These are phyloP conservation scores for Aspergillus panamensis DNA, from an alignment of 495 filamentous ascomycete species.

Conservation along the genomic window DNA sequence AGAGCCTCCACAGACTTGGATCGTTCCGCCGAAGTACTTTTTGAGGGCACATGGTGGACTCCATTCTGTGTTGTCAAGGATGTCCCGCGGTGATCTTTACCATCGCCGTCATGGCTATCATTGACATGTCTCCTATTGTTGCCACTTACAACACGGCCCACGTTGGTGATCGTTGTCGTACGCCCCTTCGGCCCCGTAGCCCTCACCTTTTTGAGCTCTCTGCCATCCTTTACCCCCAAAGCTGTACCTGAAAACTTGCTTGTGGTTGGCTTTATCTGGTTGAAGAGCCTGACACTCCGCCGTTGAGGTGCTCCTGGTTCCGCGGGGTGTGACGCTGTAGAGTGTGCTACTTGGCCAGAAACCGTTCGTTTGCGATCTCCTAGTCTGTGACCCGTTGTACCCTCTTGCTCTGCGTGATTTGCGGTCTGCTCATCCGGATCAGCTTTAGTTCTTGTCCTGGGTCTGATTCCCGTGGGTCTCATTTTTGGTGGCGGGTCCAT, in stretches of 20 bases:
- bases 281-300: constrained; percentile 75
- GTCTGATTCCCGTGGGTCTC: constrained; percentile 51
- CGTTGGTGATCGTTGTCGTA: constrained; percentile 53
- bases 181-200: constrained; percentile 59
- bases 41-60: constrained; percentile 28
- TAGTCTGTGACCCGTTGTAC: constrained; percentile 31
- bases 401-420: constrained; percentile 33
- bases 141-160: constrained; percentile 83
- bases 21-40: constrained; percentile 31
- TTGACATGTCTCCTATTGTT: constrained; percentile 58
- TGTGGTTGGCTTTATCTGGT: constrained; percentile 61
- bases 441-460: constrained; percentile 46
- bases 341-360: constrained; percentile 72
- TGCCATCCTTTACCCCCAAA: constrained; percentile 53
- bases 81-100: constrained; percentile 46
- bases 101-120: constrained; percentile 65
- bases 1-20: constrained; percentile 72
- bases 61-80: constrained; percentile 23
- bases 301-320: constrained; percentile 71
- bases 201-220: constrained; percentile 76
- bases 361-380: constrained; percentile 78
- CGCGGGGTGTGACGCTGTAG: constrained; percentile 44
- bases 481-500: constrained; percentile 64
- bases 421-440: constrained; percentile 48
- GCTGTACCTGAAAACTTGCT: constrained; percentile 51